These are phyloP conservation scores for Solanum ossicruentum DNA, from an alignment of 257 asterid genomes.

Conservation along the genomic window DNA sequence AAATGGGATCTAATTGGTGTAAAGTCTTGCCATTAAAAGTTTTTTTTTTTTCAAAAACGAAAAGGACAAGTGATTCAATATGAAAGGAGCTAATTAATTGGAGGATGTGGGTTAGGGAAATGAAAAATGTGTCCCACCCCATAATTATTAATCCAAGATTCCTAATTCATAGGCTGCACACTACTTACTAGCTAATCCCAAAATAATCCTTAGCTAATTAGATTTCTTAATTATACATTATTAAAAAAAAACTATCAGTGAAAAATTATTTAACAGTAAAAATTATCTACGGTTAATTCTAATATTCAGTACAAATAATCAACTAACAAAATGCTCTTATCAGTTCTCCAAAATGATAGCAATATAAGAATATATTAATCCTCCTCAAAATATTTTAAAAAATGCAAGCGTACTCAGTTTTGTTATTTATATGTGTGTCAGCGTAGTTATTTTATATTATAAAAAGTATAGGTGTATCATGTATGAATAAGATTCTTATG, in stretches of 20 bases:
- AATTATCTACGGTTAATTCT: not conserved
- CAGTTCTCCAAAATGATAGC: not conserved
- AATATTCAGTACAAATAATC: not conserved
- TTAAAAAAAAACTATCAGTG: too few species aligned
- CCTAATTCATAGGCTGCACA: not conserved
- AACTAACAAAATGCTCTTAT: not conserved
- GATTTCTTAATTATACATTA: too few species aligned
- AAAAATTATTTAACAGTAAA: not conserved
- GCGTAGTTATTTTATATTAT: not conserved
- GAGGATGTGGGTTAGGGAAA: not conserved
- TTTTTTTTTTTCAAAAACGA: not conserved
- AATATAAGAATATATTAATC: not conserved
- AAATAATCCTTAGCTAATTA: too few species aligned
- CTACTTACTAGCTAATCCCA: too few species aligned
- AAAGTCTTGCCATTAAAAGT: not conserved
- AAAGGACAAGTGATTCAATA: not conserved
- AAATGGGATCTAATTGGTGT: slow-evolving; percentile 18
- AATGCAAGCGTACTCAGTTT: not conserved
- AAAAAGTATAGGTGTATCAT: not conserved
- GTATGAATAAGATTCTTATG: not conserved
- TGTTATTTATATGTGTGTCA: not conserved
- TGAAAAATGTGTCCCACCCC: slow-evolving; percentile 8
- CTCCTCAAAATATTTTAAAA: not conserved
- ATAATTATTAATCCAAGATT: not conserved
- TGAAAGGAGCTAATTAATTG: not conserved